Evolutionary conservation across 1,139 yeast species (phyloP), one percentile per base, ranked within the genome.

Genomic region (Diutina scorzettiae): DNA sequence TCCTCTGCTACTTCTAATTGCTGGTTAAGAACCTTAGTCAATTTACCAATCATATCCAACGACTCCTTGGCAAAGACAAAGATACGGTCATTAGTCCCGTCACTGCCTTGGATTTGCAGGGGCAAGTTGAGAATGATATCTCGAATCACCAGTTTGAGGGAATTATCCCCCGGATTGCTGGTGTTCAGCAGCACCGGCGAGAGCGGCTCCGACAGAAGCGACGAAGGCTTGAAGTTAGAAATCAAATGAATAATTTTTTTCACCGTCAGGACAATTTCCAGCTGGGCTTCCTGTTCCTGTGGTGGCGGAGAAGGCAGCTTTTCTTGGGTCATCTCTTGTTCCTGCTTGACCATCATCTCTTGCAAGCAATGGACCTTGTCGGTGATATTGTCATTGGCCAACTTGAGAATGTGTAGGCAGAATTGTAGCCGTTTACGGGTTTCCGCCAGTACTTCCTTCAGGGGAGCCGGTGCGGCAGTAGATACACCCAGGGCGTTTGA

Each of bases 51-150:
- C 89, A 89, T 86, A 40, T 83, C 94, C 44, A 91, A 65, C 0
- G 95, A 80, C 59, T 91, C 98, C 49, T 82, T 82, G 1, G 97
- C 96, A 47, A 91, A 68, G 8, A 83, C 71, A 37, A 91, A 63
- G 1, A 86, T 83, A 50, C 78, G 74, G 37, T 83, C 86, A 52
- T 74, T 76, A 17, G 59, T 62, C 40, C 50, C 51, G 19, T 54
- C 42, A 12, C 56, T 52, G 47, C 62, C 68, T 45, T 64, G 69
- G 42, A 52, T 52, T 1, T 97, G 97, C 43, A 52, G 53, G 1
- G 98, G 98, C 43, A 91, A 65, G 46, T 75, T 73, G 42, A 91
- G 64, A 19, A 91, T 72, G 32, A 83, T 81, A 49, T 81, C 85
- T 39, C 96, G 73, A 17, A 91, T 94, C 41, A 84, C 81, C 1